phyloP scores from a whole-genome alignment of 176 grass and related monocot species.

The Olyra latifolia region DNA sequence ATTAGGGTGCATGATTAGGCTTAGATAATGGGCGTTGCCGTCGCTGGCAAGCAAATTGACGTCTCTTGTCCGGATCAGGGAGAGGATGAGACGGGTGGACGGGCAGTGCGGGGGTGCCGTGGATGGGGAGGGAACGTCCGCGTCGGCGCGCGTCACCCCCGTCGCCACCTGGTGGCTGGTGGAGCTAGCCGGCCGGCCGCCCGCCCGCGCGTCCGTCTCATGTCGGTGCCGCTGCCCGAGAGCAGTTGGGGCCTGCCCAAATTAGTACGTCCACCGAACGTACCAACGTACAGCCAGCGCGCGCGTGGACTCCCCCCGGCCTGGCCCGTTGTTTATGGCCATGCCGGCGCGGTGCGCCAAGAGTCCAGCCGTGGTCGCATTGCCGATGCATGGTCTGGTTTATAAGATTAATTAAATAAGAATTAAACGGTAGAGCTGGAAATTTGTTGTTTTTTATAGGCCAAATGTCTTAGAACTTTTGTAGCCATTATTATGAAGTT shows the following conservation, averaged over 20 bases:
- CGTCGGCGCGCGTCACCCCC: conserved; percentile 40
- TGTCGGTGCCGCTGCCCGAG: conserved; percentile 32
- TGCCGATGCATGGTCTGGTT: too few relatives aligned
- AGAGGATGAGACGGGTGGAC: not conserved
- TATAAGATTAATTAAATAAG: too few relatives aligned
- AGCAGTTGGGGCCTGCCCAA: not conserved
- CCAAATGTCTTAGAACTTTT: too few relatives aligned
- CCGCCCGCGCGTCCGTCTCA: not conserved
- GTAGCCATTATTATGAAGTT: too few relatives aligned
- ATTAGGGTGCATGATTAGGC: conserved; percentile 1
- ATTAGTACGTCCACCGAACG: conserved; percentile 35
- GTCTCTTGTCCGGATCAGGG: conserved; percentile 25
- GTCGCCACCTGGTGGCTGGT: conserved; percentile 40
- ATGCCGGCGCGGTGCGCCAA: too few relatives aligned
- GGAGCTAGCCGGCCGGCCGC: not conserved
- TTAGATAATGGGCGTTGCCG: conserved; percentile 23
- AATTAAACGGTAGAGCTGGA: too few relatives aligned
- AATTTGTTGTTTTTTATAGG: too few relatives aligned
- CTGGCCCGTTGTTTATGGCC: not conserved
- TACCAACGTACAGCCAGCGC: too few relatives aligned
- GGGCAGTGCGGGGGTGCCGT: conserved; percentile 32
- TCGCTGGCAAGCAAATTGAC: conserved; percentile 41
- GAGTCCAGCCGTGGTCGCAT: too few relatives aligned
- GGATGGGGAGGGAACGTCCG: conserved; percentile 47
- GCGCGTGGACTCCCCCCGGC: too few relatives aligned